Percentiles rank a stretch among this genome's conserved stretches.
These are phyloP conservation scores for Aspergillus ostianus DNA, from an alignment of 495 filamentous ascomycete genomes.

Conservation along the genomic window DNA sequence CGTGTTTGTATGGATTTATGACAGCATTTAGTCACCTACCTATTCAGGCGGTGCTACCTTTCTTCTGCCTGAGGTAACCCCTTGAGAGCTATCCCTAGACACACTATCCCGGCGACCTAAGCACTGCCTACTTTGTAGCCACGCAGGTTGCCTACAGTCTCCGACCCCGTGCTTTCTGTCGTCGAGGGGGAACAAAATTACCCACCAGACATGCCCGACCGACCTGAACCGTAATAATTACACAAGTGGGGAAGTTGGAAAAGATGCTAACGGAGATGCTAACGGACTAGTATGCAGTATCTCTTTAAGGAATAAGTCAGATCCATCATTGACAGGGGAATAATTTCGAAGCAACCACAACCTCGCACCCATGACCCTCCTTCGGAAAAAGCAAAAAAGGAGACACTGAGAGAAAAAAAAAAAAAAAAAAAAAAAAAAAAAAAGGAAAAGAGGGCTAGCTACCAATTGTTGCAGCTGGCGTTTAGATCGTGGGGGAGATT, in stretches of 20 bases:
- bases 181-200: background rate
- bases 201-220: background rate
- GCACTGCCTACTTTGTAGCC: too few species aligned
- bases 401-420: slow-evolving; percentile 12
- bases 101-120: background rate
- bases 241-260: slow-evolving; percentile 11
- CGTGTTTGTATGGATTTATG: too few species aligned
- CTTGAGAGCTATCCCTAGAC: background rate
- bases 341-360: slow-evolving; percentile 11
- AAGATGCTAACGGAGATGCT: background rate
- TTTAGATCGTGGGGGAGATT: slow-evolving; percentile 28
- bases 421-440: slow-evolving; percentile 8
- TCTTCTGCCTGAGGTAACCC: background rate
- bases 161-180: background rate
- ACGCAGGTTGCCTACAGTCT: background rate
- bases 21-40: background rate
- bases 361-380: background rate
- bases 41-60: background rate
- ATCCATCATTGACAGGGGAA: slow-evolving; percentile 17
- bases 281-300: slow-evolving; percentile 11
- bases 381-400: background rate
- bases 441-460: slow-evolving; percentile 5
- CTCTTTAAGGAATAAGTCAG: slow-evolving; percentile 19
- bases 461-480: slow-evolving; percentile 13
- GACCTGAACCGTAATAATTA: background rate